Evolutionary conservation across 176 grass and related monocot genomes (phyloP), one percentile per base, ranked within the genome.

Genomic region (Ensete glaucum): DNA sequence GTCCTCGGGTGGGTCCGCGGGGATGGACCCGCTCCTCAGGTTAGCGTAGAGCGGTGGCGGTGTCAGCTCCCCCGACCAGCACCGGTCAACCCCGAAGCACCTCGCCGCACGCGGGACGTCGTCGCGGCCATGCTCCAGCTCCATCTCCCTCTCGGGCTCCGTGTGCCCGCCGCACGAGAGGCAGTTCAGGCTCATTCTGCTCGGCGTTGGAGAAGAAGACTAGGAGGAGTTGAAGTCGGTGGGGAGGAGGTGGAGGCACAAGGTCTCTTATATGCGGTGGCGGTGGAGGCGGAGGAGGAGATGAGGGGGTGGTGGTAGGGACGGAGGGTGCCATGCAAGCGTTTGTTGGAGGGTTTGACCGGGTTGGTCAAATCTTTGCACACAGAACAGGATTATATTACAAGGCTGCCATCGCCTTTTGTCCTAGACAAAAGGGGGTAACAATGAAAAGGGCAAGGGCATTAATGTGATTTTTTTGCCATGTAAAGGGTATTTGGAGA

Each of bases 31-130:
- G 19, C 23, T 79, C 26, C 75, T 51, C 48, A 69, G 21, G 10
- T 64, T 48, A 7, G 10, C 80, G 50, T 85, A 84, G 2, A 43
- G 34, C 0, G 64, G 73, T 63, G 64, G 63, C 29, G 52, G 69
- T 9, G 29, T 14, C 4, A 77, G 82, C 6, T 79, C 75, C 49
- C 73, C 57, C 0, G 79, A 66, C 27, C 80, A 76, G 21, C 82
- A 79, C 24, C 88, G 69, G 62, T 83, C 81, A 27, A 63, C 19
- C 19, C 76, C 69, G n/a, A 50, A 74, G 54, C 76, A 93, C 71
- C 77, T 43, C 34, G 34, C 34, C 34, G 34, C 4, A 3, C 34
- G 6, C 4, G 34, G 34, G 34, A 43, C 34, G 34, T 43, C 34
- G 34, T 43, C 34, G 55, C 66, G 64, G 1, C 25, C 34, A 16